Base-by-base conservation (phyloP, 805 yeast species). In the Brettanomyces nanus region DNA sequence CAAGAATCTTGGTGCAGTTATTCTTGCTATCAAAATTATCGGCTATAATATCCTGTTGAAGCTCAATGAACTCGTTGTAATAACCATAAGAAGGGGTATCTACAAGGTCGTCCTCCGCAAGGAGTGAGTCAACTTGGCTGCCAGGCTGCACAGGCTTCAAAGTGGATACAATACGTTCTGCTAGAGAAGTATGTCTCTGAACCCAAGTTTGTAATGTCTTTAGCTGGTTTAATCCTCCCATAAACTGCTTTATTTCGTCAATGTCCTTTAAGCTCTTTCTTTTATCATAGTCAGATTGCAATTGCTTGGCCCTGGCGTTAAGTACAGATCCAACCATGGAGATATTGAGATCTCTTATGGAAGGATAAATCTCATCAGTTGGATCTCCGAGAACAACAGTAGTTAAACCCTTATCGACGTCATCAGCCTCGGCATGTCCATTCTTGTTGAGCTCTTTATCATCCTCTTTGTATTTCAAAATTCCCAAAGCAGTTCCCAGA, bases 321-420 rank as follows among this genome's bases (percentile, higher is more conserved):
- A 92, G 66, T 19, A 69, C 67, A 5, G 75, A 70, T 2, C 97
- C 97, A 26, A 89, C 80, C 19, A 77, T 69, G 2, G 89, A 82
- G 57, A 92, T 89, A 45, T 87, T 87, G 39, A 77, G 59, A 51
- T 76, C 74, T 44, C 77, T 73, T 13, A 89, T 63, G 5, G 68
- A 56, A 3, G 60, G 61, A 47, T 65, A 74, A 5, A 80, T 61
- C 9, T 66, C 62, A 45, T 80, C 85, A n/a, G 43, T 40, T 3
- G 41, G 32, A 27, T 63, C 61, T 5, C 65, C 55, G 17, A 54
- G 33, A 31, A 42, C 50, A 18, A 56, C 29, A 25, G 42, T 48
- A 3, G 45, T 4, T 17, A 15, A 11, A 9, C 21, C 15, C 7
- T 32, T 18, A 13, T 19, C 17, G 9, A 9, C 21, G 13, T 32